Base-by-base conservation (phyloP, 768 basidiomycete species). In the Psilocybe cubensis region DNA sequence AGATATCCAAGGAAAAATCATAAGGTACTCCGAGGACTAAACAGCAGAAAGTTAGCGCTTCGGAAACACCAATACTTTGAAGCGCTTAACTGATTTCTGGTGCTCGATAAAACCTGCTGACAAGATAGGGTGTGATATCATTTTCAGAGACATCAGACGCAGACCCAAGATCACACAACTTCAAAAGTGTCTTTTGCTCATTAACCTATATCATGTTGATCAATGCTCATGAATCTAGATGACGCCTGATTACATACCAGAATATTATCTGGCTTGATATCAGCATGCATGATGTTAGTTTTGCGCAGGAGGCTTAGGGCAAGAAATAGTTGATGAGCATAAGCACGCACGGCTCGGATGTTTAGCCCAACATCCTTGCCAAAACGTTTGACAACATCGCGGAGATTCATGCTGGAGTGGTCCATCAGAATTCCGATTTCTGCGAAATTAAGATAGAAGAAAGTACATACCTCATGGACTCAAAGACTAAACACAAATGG, bases 191-290 rank as follows among this genome's bases (percentile, higher is more conserved):
- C 79, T 98, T 98, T 65, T 87, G 87, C 64, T 98, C 96, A 62
- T 95, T 97, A 27, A 98, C 95, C 95, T 98, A 52, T 24, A 27
- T 43, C 14, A n/a, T 14, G n/a, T 5, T 14, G 31, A 41, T 27
- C 33, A 29, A 43, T 27, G 17, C 17, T 54, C 17, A 17, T n/a
- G 14, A 8, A 6, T 9, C 14, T 10, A 45, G n/a, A n/a, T n/a
- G n/a, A 27, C 27, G 31, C 7, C 33, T 20, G 35, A 44, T 21
- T 20, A 81, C 88, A 28, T 60, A 95, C 96, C 66, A 98, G 72
- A 41, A 99, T 96, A 70, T 98, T 98, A 71, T 98, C 97, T 18
- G 97, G 97, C 73, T 98, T 98, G 70, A 99, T 92, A 69, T 99
- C 97, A 6, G 97, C 97, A 66, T 99, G 97, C 85, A 98, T 97